These are phyloP conservation scores for Stephanodiscus minutulus DNA, from an alignment of 108 stramenopile species.

Conservation along the genomic window DNA sequence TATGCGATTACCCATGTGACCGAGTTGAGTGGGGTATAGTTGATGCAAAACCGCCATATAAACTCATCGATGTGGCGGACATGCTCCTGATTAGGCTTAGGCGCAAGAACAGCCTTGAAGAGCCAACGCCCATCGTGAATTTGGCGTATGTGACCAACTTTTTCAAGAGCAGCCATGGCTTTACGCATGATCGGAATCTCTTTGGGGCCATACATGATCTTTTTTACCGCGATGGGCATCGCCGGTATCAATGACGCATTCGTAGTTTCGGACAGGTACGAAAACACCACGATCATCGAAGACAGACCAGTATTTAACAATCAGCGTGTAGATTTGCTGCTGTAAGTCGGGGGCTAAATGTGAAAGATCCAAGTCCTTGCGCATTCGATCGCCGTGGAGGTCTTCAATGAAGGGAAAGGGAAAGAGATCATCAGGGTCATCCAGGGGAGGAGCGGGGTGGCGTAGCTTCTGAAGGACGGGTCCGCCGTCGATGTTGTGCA, in stretches of 20 bases:
- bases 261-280: background rate
- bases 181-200: background rate
- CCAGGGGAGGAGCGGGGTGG: slow-evolving; percentile 6
- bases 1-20: slow-evolving; percentile 4
- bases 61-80: slow-evolving; percentile 1
- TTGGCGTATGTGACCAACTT: slow-evolving; percentile 6
- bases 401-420: background rate
- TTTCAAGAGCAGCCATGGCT: background rate
- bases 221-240: background rate
- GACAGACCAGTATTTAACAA: slow-evolving; percentile 1
- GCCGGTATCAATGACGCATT: background rate
- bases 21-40: background rate
- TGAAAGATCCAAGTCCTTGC: background rate
- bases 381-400: background rate
- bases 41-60: slow-evolving; percentile 2
- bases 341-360: background rate
- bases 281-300: background rate
- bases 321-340: background rate
- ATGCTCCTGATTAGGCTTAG: slow-evolving; percentile 2
- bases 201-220: slow-evolving; percentile 8
- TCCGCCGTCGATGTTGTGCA: background rate
- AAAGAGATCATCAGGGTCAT: background rate
- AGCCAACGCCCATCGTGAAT: background rate
- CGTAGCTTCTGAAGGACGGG: background rate
- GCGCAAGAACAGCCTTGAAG: background rate